Percentiles rank a stretch among this genome's conserved stretches.
Evolutionary conservation across 2,329 filamentous ascomycete species (phyloP).

Genomic region (Aureobasidium sp.): DNA sequence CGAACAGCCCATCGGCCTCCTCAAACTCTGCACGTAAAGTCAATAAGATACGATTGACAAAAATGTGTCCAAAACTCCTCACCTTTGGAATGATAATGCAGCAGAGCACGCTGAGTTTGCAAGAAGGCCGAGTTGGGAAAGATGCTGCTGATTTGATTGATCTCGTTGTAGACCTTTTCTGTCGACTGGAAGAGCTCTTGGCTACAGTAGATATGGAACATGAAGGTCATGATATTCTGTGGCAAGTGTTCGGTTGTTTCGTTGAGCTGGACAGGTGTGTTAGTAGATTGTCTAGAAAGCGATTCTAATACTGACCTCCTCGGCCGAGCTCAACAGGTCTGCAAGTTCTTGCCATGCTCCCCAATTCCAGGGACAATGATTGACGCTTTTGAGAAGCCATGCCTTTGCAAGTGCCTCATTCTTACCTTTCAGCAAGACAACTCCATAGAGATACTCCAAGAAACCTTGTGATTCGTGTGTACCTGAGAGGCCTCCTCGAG

Average conservation of each 20-base stretch:
- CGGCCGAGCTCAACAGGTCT: constrained; percentile 65
- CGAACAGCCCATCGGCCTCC: constrained; percentile 53
- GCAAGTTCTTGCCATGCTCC: constrained; percentile 92
- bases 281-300: background rate
- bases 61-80: constrained; percentile 20
- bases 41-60: constrained; percentile 12
- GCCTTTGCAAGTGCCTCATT: constrained; percentile 78
- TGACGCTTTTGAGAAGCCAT: constrained; percentile 81
- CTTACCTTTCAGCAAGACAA: constrained; percentile 82
- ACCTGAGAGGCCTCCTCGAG: constrained; percentile 39
- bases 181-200: constrained; percentile 87
- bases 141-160: constrained; percentile 70
- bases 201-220: constrained; percentile 86
- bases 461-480: constrained; percentile 59
- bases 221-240: constrained; percentile 83
- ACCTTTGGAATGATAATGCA: constrained; percentile 78
- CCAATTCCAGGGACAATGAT: constrained; percentile 92
- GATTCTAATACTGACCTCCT: constrained; percentile 44
- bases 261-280: constrained; percentile 48
- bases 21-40: constrained; percentile 45
- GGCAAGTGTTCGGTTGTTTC: constrained; percentile 53
- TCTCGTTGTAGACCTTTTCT: constrained; percentile 61
- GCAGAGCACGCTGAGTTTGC: constrained; percentile 77
- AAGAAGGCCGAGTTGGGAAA: constrained; percentile 87
- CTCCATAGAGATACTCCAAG: constrained; percentile 87